Conservation (phyloP, 345 rosid genomes). For the Eucalyptus cloeziana region DNA sequence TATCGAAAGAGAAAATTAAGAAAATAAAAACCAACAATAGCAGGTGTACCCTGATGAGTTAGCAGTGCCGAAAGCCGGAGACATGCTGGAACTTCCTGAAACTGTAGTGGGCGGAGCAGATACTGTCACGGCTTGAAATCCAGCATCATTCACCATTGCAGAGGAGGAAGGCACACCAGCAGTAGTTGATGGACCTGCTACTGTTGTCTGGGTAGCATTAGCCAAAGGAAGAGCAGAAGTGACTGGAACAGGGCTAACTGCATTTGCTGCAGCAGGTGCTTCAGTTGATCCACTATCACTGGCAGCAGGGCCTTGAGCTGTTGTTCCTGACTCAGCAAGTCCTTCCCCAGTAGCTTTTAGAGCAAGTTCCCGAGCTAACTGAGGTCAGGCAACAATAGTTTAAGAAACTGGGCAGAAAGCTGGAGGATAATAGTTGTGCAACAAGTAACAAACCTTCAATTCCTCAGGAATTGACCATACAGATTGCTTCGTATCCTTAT, state of each 20-base stretch:
- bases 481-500: slow-evolving; percentile 87
- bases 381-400: slow-evolving; percentile 12
- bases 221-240: slow-evolving; percentile 23
- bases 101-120: slow-evolving; percentile 10
- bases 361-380: slow-evolving; percentile 97
- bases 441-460: slow-evolving; percentile 49
- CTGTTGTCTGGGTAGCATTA: slow-evolving; percentile 18
- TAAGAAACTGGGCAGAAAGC: not conserved
- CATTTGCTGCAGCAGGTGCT: slow-evolving; percentile 18
- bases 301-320: slow-evolving; percentile 28
- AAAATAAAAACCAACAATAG: not conserved
- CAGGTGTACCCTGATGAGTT: slow-evolving; percentile 33
- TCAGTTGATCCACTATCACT: slow-evolving; percentile 27
- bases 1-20: not conserved
- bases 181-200: slow-evolving; percentile 33
- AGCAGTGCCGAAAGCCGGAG: not conserved
- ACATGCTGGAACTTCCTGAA: not conserved
- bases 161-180: slow-evolving; percentile 18
- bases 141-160: slow-evolving; percentile 8
- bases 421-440: not conserved
- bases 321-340: slow-evolving; percentile 22
- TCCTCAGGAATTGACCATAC: slow-evolving; percentile 98
- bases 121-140: slow-evolving; percentile 3
- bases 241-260: slow-evolving; percentile 51
- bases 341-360: slow-evolving; percentile 35